Conservation (phyloP, 1,284 basidiomycete genomes). For the Bjerkandera adusta region DNA sequence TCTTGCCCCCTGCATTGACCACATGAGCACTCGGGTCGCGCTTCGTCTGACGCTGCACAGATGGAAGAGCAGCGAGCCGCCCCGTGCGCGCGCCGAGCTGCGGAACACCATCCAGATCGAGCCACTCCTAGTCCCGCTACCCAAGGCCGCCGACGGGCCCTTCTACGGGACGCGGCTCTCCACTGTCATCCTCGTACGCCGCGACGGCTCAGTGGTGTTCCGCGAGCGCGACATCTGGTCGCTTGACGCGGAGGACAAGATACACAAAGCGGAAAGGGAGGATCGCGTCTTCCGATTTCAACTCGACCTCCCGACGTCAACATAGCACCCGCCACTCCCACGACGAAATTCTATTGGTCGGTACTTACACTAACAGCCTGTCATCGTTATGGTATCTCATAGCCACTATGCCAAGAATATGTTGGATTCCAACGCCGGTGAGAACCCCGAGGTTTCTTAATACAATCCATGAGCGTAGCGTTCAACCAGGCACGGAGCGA, state of each 20-base stretch:
- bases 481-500: too few relatives aligned
- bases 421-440: too few relatives aligned
- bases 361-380: too few relatives aligned
- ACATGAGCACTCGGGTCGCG: too few relatives aligned
- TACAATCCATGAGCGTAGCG: too few relatives aligned
- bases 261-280: constrained; percentile 34
- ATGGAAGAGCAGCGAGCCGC: constrained; percentile 9
- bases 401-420: too few relatives aligned
- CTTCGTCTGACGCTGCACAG: constrained; percentile 6
- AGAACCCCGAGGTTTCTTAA: too few relatives aligned
- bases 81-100: constrained; percentile 44
- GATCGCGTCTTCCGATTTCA: constrained; percentile 55
- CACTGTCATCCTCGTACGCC: constrained; percentile 65
- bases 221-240: constrained; percentile 72
- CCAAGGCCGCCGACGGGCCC: constrained; percentile 5
- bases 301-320: constrained; percentile 22
- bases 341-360: too few relatives aligned
- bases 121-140: constrained; percentile 22
- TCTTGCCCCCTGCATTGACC: not conserved
- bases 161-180: constrained; percentile 71
- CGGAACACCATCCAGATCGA: constrained; percentile 60
- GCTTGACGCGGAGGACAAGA: constrained; percentile 33
- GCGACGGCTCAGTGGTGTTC: constrained; percentile 60
- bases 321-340: too few relatives aligned
- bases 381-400: too few relatives aligned